Evolutionary conservation across 2,329 filamentous ascomycete genomes (phyloP), one percentile per base, ranked within the genome.

Genomic region (Diaporthe eres): DNA sequence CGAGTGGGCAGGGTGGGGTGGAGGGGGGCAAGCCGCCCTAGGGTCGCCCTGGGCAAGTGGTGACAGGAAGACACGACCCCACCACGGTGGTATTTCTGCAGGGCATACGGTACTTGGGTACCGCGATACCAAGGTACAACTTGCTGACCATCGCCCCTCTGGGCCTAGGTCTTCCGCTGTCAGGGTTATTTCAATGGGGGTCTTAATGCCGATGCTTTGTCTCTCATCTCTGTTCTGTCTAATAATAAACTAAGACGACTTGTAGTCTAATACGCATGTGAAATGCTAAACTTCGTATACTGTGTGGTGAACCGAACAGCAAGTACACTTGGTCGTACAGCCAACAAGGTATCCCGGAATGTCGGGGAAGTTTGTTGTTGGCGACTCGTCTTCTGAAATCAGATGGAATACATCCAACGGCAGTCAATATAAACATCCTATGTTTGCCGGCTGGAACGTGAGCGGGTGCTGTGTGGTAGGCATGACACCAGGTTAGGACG

Each of bases 41-140:
- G 39, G 58, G 28, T 44, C 44, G 19, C 17, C 44, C 7, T 42
- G 58, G 58, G 37, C 51, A 28, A 37, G 42, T 67, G 61, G 42
- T 67, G 63, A 68, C 63, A 68, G 47, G 47, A 68, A 49, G 47
- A 68, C 63, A 53, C 31, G 63, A 68, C 63, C 63, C 63, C 63
- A 68, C 63, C 47, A 68, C 47, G 47, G 31, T 53, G 47, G 63
- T 25, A 68, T 47, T 68, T 39, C 63, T 68, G 63, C 63, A 68
- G 47, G 57, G 63, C 63, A 68, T 51, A 34, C 44, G 63, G 63
- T 68, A 37, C 61, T 28, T 37, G 42, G 44, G 61, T 67, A 67
- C 61, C 61, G 15, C 63, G 63, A 17, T n/a, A 51, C 47, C 10
- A 53, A 42, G 49, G n/a, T 42, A 70, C 34, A 39, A 53, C 31